Percentiles rank a stretch among this genome's conserved stretches.
phyloP scores from a whole-genome alignment of 192 early-diverging fungal genomes.

The Entomortierella lignicola region DNA sequence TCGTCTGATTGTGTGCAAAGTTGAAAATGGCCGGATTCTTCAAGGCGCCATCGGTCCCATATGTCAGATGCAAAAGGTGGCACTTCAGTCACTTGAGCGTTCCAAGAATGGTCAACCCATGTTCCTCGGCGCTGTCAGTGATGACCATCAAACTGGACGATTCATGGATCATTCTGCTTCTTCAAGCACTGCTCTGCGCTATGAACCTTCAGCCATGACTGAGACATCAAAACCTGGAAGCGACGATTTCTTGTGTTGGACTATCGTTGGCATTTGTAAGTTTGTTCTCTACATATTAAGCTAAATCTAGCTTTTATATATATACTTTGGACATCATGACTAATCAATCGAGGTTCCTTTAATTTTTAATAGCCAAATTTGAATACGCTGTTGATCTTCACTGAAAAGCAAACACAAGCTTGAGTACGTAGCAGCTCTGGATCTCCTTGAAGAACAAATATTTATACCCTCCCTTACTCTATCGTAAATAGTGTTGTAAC shows the following conservation, averaged over 20 bases:
- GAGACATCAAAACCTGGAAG: slow-evolving; percentile 37
- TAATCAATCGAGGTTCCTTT: slow-evolving; percentile 5
- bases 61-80: slow-evolving; percentile 90
- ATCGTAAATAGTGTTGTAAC: neutral
- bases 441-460: neutral
- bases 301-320: neutral
- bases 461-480: neutral
- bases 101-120: slow-evolving; percentile 31
- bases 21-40: slow-evolving; percentile 78
- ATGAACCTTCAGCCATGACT: slow-evolving; percentile 29
- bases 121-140: slow-evolving; percentile 61
- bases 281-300: slow-evolving; percentile 11
- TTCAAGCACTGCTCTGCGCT: slow-evolving; percentile 31
- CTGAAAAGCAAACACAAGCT: slow-evolving; percentile 6
- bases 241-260: slow-evolving; percentile 88
- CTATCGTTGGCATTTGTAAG: slow-evolving; percentile 82
- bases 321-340: neutral
- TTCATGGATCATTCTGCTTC: slow-evolving; percentile 48
- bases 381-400: slow-evolving; percentile 39
- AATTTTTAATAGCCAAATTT: slow-evolving; percentile 32
- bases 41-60: slow-evolving; percentile 74
- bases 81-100: slow-evolving; percentile 62
- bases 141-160: slow-evolving; percentile 46
- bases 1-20: slow-evolving; percentile 79
- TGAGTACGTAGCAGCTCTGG: neutral